A percentile compares a stretch with the other conserved stretches of the same genome.
Conservation (phyloP, 441 rosid species). For the Arabidopsis lyrata region DNA sequence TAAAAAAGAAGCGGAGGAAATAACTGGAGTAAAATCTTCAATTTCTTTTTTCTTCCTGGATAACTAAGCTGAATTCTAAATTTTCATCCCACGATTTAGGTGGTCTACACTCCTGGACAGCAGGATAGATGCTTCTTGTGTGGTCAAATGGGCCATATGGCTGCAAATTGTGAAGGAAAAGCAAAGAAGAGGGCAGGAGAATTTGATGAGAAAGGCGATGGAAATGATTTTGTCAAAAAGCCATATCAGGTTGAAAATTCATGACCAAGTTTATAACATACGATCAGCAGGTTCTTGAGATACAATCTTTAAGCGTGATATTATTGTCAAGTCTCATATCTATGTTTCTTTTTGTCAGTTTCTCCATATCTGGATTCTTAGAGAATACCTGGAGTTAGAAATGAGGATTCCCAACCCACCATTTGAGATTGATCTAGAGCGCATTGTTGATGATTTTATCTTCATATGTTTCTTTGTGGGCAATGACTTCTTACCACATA, state of each 20-base stretch:
- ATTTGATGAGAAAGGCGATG: constrained; percentile 92
- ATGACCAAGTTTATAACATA: constrained; percentile 13
- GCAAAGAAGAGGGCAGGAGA: constrained; percentile 88
- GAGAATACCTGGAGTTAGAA: constrained; percentile 91
- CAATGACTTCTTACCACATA: constrained; percentile 97
- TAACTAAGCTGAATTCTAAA: constrained; percentile 4
- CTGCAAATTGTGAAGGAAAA: constrained; percentile 89
- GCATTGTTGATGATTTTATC: constrained; percentile 96
- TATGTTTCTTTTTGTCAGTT: constrained; percentile 58
- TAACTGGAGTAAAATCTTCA: constrained; percentile 10
- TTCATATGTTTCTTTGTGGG: constrained; percentile 99
- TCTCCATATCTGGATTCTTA: constrained; percentile 91
- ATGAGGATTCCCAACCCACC: constrained; percentile 80
- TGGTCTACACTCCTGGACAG: constrained; percentile 92
- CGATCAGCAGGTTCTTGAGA: constrained; percentile 3
- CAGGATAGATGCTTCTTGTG: constrained; percentile 93
- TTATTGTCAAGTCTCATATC: constrained; percentile 23
- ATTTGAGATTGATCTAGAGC: constrained; percentile 79
- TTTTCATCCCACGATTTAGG: constrained; percentile 47
- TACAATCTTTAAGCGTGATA: constrained; percentile 8
- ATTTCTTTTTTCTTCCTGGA: background rate
- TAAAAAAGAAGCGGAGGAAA: background rate
- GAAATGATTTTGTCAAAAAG: constrained; percentile 59
- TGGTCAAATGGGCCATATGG: constrained; percentile 96
- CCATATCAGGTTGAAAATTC: constrained; percentile 81